Evolutionary conservation across 1,139 yeast species (phyloP).

Genomic region (Scheffersomyces stambukii): DNA sequence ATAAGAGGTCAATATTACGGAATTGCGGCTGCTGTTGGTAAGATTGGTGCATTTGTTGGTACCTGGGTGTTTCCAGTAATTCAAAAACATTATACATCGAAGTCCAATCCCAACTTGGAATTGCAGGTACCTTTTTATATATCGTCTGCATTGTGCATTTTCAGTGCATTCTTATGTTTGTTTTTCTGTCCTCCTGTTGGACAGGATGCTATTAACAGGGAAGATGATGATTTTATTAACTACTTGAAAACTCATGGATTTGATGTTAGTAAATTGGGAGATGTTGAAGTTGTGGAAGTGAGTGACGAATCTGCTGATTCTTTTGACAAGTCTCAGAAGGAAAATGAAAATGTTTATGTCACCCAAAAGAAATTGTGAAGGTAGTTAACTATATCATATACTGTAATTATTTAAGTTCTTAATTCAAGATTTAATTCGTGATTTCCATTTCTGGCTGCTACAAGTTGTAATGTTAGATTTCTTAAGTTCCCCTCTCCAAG

Average conservation of each 20-base stretch:
- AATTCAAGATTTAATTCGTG: neutral
- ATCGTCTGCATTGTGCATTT: constrained; percentile 69
- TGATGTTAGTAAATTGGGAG: constrained; percentile 49
- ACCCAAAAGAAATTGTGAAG: constrained; percentile 1
- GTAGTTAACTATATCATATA: neutral
- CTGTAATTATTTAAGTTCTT: neutral
- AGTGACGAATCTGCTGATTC: constrained; percentile 3
- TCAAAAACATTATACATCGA: constrained; percentile 37
- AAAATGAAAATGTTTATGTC: constrained; percentile 1
- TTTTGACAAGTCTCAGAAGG: constrained; percentile 2
- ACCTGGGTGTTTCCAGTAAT: constrained; percentile 82
- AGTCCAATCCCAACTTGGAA: constrained; percentile 35
- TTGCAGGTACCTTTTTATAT: constrained; percentile 78
- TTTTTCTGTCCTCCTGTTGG: constrained; percentile 77
- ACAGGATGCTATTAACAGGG: constrained; percentile 76
- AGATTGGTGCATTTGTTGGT: constrained; percentile 90
- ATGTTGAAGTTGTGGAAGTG: constrained; percentile 2
- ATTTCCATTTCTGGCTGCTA: neutral
- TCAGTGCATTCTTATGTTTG: constrained; percentile 65
- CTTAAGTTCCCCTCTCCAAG: too few relatives aligned
- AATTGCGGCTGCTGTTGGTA: constrained; percentile 86
- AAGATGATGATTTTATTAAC: constrained; percentile 65
- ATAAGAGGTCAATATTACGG: constrained; percentile 90
- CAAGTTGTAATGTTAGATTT: too few relatives aligned
- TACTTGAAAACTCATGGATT: constrained; percentile 60